These are phyloP conservation scores for Aphanomyces euteiches DNA, from an alignment of 352 stramenopile species.

Conservation along the genomic window DNA sequence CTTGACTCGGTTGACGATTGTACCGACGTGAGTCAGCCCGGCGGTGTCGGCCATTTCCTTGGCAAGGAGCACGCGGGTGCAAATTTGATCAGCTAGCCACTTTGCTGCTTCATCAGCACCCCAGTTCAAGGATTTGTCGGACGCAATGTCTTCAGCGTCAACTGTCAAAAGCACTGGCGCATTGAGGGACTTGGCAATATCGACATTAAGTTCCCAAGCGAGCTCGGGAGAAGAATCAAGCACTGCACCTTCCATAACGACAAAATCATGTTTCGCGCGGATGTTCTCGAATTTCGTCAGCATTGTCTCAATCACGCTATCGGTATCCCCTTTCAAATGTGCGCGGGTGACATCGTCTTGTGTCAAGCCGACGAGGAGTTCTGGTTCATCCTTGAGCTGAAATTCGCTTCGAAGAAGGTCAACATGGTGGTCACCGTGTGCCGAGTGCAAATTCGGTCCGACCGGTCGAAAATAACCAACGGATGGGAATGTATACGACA, in stretches of 20 bases:
- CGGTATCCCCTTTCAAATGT: conserved; percentile 54
- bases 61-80: conserved; percentile 50
- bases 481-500: conserved; percentile 67
- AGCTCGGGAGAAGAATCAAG: conserved; percentile 58
- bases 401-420: conserved; percentile 63
- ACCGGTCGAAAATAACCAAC: conserved; percentile 81
- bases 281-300: conserved; percentile 54
- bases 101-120: conserved; percentile 39
- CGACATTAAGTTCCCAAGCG: conserved; percentile 71
- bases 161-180: conserved; percentile 57
- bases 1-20: conserved; percentile 67
- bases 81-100: conserved; percentile 40
- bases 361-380: conserved; percentile 57
- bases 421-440: conserved; percentile 58
- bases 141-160: conserved; percentile 39
- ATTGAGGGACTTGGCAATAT: conserved; percentile 69
- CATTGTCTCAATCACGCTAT: conserved; percentile 69
- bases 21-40: conserved; percentile 63
- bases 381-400: conserved; percentile 42
- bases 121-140: conserved; percentile 7
- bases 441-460: conserved; percentile 37
- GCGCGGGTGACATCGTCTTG: conserved; percentile 49
- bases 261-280: conserved; percentile 66
- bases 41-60: conserved; percentile 58
- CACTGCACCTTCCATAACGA: conserved; percentile 76